Evolutionary conservation across 106 monocot species (phyloP), one percentile per base, ranked within the genome.

Genomic region (Dactylorhiza incarnata): DNA sequence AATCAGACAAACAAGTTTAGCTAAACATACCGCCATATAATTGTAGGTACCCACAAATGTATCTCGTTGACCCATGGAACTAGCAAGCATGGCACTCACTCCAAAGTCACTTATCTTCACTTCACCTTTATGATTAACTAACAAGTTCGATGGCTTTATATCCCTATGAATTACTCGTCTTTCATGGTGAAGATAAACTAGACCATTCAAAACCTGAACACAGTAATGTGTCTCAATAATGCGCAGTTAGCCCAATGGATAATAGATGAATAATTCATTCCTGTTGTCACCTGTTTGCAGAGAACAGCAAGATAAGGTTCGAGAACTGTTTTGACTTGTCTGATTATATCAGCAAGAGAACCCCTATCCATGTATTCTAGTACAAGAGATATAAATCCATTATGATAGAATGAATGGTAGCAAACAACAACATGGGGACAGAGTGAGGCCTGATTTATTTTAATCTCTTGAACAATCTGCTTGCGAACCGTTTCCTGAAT

Each of bases 291-390:
- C 91, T 97, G 97, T 56, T 91, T 91, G 71, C 97, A 97, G 70
- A 97, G 76, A 83, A 91, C 91, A 63, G 94, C 87, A 79, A 97
- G 94, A 82, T 97, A 91, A 69, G 97, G 97, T 78, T 97, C 97
- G 47, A 97, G 94, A 78, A 97, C 88, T 51, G 86, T 97, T 72
- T 94, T 87, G 15, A 91, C 87, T 87, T 94, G 97, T 65, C 89
- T 94, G 65, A 97, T 73, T 50, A 97, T 74, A 76, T 97, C 97
- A 9, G 89, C 94, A 47, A 97, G 86, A 78, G 97, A 94, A 54
- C 97, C 97, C 45, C 91, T 81, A 77, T 97, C 91, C 97, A 97
- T 97, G 75, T 94, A 97, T 74, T 97, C 97, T 72, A 97, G 83
- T 20, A 97, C 89, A 59, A 97, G 89, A 78, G 86, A 97, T 80